phyloP scores from a whole-genome alignment of 2,329 filamentous ascomycete species.

The Sarocladium brachiariae region DNA sequence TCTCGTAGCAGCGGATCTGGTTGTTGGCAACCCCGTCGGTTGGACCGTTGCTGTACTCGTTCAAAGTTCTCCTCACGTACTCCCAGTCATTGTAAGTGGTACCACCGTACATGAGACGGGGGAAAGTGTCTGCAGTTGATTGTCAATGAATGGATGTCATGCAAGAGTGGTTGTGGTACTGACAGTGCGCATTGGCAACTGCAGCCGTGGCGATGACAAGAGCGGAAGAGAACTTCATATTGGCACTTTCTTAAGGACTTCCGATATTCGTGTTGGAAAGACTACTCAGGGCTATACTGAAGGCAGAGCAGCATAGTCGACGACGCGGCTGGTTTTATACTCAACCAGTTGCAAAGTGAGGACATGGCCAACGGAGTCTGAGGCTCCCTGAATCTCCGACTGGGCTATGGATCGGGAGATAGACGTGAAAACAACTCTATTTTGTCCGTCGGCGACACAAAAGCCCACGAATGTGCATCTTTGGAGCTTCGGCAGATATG shows the following conservation, averaged over 20 bases:
- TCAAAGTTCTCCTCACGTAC: conserved; percentile 39
- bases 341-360: background rate
- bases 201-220: conserved; percentile 1
- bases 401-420: background rate
- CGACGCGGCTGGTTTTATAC: background rate
- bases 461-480: conserved; percentile 7
- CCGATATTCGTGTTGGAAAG: too few relatives aligned
- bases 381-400: background rate
- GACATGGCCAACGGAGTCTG: background rate
- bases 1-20: conserved; percentile 46
- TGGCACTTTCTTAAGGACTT: too few relatives aligned
- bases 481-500: background rate
- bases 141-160: too few relatives aligned
- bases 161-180: too few relatives aligned
- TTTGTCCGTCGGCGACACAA: background rate
- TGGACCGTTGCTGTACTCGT: conserved; percentile 42
- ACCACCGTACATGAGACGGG: conserved; percentile 27
- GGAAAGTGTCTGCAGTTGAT: conserved; percentile 38
- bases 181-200: conserved; percentile 31
- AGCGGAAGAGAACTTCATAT: conserved; percentile 3
- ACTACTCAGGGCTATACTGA: background rate
- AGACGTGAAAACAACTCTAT: background rate
- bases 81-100: conserved; percentile 35
- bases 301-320: background rate
- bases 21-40: conserved; percentile 40